These are phyloP conservation scores for Mortierella alpina DNA, from an alignment of 192 early-diverging fungal genomes.

Conservation along the genomic window DNA sequence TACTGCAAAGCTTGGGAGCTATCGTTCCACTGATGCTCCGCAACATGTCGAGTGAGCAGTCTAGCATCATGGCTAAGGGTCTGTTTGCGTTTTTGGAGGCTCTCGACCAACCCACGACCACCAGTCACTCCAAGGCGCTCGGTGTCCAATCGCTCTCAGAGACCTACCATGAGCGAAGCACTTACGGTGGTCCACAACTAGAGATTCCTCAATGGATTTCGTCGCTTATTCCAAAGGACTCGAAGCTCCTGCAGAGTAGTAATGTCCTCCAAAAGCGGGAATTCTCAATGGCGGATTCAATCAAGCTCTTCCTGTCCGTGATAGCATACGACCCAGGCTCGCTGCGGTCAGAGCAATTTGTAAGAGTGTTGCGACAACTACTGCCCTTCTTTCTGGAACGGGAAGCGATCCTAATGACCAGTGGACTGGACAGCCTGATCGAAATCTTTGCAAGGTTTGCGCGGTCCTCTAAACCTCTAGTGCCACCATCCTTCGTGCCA, in stretches of 20 bases:
- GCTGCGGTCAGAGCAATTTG: slow-evolving; percentile 67
- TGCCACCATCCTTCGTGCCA: slow-evolving; percentile 24
- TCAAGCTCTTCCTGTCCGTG: slow-evolving; percentile 68
- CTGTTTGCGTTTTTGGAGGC: slow-evolving; percentile 61
- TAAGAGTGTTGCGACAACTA: slow-evolving; percentile 54
- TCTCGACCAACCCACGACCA: slow-evolving; percentile 42
- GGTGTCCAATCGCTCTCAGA: slow-evolving; percentile 41
- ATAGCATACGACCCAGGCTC: slow-evolving; percentile 69
- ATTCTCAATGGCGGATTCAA: slow-evolving; percentile 60
- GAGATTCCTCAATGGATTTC: slow-evolving; percentile 48
- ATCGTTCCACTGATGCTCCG: slow-evolving; percentile 62
- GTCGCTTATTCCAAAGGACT: slow-evolving; percentile 43
- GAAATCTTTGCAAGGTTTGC: slow-evolving; percentile 63
- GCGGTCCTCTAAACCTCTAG: slow-evolving; percentile 56
- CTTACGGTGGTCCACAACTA: slow-evolving; percentile 39
- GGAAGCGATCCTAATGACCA: slow-evolving; percentile 50
- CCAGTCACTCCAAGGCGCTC: slow-evolving; percentile 31
- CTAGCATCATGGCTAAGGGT: slow-evolving; percentile 54
- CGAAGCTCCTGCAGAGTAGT: slow-evolving; percentile 43
- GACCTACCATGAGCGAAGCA: slow-evolving; percentile 24
- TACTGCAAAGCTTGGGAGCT: slow-evolving; percentile 66
- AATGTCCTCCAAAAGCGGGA: slow-evolving; percentile 39
- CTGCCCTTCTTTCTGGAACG: slow-evolving; percentile 52
- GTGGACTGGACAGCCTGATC: slow-evolving; percentile 57
- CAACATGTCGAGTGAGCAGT: slow-evolving; percentile 45